A percentile compares a stretch with the other conserved stretches of the same genome.
Evolutionary conservation across 371 early-diverging fungal genomes (phyloP).

Genomic region (Zychaea mexicana): DNA sequence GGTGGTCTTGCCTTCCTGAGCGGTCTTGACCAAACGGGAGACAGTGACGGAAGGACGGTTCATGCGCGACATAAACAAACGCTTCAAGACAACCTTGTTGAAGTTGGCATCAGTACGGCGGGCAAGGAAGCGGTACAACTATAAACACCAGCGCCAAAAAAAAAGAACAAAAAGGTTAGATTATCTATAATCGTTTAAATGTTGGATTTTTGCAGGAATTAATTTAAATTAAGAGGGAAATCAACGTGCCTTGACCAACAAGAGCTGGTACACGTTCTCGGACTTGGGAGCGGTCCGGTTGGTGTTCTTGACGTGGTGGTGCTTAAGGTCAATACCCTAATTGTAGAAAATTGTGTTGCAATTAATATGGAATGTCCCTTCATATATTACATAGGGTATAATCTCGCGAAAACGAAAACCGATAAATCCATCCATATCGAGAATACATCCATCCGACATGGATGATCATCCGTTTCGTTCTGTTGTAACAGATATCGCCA

Average conservation of each 20-base stretch:
- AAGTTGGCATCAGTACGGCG: constrained; percentile 97
- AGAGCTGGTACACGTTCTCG: constrained; percentile 89
- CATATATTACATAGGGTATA: not conserved
- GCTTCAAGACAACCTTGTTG: constrained; percentile 98
- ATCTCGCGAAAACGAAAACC: no score
- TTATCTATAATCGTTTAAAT: no score
- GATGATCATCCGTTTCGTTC: not conserved
- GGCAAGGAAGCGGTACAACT: constrained; percentile 98
- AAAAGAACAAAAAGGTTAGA: no score
- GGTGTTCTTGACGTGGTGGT: constrained; percentile 93
- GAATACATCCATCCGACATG: not conserved
- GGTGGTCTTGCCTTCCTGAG: constrained; percentile 79
- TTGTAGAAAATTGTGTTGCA: not conserved
- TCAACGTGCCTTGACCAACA: constrained; percentile 84
- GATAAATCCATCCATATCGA: not conserved
- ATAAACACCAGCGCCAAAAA: not conserved
- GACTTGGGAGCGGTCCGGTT: constrained; percentile 86
- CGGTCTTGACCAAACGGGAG: constrained; percentile 82
- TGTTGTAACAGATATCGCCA: not conserved
- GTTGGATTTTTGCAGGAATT: not conserved
- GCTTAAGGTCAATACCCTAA: constrained; percentile 94
- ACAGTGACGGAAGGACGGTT: constrained; percentile 96
- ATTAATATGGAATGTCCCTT: not conserved
- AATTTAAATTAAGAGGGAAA: not conserved
- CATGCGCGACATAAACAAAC: constrained; percentile 97